Percentiles rank a stretch among this genome's conserved stretches.
phyloP scores from a whole-genome alignment of 1,284 basidiomycete species.

The Rhodotorula sp. region DNA sequence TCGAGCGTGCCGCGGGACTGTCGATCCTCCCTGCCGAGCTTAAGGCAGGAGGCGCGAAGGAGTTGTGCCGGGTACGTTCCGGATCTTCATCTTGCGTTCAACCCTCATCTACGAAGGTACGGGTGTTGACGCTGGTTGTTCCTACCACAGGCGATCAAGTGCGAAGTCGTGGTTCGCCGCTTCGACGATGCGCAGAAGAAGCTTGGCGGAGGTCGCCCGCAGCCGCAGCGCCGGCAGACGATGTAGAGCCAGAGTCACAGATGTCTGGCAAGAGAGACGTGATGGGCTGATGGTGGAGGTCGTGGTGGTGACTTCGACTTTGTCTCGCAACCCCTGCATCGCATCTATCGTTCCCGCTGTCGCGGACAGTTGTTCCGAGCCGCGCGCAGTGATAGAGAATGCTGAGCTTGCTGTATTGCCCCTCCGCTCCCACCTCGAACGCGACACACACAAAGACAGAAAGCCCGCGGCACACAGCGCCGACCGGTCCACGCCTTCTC shows the following conservation, averaged over 20 bases:
- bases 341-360: no score
- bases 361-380: no score
- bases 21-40: conserved; percentile 82
- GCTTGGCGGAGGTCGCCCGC: conserved; percentile 47
- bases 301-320: no score
- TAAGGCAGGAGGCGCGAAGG: conserved; percentile 62
- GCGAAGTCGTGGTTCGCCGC: conserved; percentile 75
- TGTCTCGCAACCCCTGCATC: no score
- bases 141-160: conserved; percentile 67
- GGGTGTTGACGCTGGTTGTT: background rate
- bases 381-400: no score
- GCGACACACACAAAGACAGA: no score
- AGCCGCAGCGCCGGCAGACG: background rate
- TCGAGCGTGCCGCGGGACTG: conserved; percentile 88
- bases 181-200: conserved; percentile 84
- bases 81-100: background rate
- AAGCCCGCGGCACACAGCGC: no score
- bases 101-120: background rate
- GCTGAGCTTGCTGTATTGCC: no score
- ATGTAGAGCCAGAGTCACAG: background rate
- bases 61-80: conserved; percentile 75
- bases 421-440: no score
- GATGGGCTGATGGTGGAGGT: no score
- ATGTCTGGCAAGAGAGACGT: no score
- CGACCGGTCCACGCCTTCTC: no score